These are phyloP conservation scores for Leishmania arabica DNA, from an alignment of 208 protist genomes.

Conservation along the genomic window DNA sequence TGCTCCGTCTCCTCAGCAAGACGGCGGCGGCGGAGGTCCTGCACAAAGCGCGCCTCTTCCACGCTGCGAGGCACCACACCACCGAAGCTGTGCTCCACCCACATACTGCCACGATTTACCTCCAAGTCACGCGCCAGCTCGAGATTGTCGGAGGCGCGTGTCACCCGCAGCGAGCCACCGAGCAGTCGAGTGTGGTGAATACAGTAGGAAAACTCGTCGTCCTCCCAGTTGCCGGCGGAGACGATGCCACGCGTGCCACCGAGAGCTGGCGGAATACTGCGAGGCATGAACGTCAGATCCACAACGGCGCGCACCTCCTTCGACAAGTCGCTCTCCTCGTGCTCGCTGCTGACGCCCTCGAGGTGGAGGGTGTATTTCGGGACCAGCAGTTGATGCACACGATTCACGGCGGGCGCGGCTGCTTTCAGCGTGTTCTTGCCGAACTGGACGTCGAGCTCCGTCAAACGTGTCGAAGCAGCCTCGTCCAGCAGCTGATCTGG, in stretches of 20 bases:
- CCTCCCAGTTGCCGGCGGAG: conserved; percentile 44
- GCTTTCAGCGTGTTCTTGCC: conserved; percentile 32
- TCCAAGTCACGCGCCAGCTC: conserved; percentile 39
- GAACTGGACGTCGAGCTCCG: conserved; percentile 47
- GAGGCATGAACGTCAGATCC: conserved; percentile 52
- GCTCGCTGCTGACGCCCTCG: conserved; percentile 51
- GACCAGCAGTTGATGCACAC: conserved; percentile 11
- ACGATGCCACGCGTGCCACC: conserved; percentile 55
- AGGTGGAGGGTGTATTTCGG: conserved; percentile 54
- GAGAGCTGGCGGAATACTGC: conserved; percentile 36
- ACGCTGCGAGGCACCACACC: conserved; percentile 43
- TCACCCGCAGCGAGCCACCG: conserved; percentile 40
- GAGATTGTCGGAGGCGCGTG: conserved; percentile 47
- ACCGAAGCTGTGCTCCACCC: conserved; percentile 66
- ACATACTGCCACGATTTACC: conserved; percentile 37
- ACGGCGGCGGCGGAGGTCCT: conserved; percentile 22
- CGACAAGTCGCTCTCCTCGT: conserved; percentile 29
- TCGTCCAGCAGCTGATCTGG: conserved; percentile 45
- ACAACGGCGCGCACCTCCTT: conserved; percentile 48
- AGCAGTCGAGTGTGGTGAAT: conserved; percentile 44
- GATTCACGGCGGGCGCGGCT: conserved; percentile 3
- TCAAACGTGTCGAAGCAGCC: conserved; percentile 25
- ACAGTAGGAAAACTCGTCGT: conserved; percentile 54
- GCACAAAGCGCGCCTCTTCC: conserved; percentile 41
- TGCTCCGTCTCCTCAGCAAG: conserved; percentile 28